Percentiles rank a stretch among this genome's conserved stretches.
phyloP scores from a whole-genome alignment of 164 flowering plant genomes.

The Magnolia changhungtana region DNA sequence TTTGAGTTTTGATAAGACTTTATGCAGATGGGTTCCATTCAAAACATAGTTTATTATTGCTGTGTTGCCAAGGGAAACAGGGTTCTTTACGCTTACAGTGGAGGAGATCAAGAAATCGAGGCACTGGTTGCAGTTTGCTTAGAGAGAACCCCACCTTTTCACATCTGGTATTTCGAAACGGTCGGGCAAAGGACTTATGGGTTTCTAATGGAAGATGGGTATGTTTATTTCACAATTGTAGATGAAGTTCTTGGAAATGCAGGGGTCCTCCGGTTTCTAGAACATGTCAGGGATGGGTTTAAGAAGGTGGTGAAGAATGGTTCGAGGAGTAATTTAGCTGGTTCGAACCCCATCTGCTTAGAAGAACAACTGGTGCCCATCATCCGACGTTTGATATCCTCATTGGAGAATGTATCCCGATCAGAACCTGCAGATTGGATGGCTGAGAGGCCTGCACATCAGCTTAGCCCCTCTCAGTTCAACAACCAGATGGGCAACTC shows the following conservation, averaged over 20 bases:
- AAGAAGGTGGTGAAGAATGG: slow-evolving; percentile 49
- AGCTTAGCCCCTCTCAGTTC: slow-evolving; percentile 22
- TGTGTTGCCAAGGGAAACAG: slow-evolving; percentile 50
- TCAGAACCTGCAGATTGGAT: slow-evolving; percentile 22
- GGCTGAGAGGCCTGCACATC: slow-evolving; percentile 15
- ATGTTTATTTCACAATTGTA: slow-evolving; percentile 57
- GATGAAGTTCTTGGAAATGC: slow-evolving; percentile 50
- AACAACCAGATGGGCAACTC: slow-evolving; percentile 24
- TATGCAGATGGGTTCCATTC: slow-evolving; percentile 40
- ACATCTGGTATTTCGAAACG: slow-evolving; percentile 65
- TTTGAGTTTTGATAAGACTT: not conserved
- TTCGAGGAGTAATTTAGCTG: slow-evolving; percentile 36
- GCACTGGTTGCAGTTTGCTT: slow-evolving; percentile 52
- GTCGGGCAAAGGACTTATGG: slow-evolving; percentile 46
- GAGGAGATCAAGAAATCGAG: slow-evolving; percentile 54
- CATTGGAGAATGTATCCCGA: slow-evolving; percentile 51
- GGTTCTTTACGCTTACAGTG: slow-evolving; percentile 40
- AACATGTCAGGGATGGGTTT: slow-evolving; percentile 62
- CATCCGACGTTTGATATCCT: slow-evolving; percentile 47
- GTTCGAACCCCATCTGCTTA: slow-evolving; percentile 30
- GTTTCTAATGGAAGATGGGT: slow-evolving; percentile 69
- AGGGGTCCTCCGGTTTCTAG: slow-evolving; percentile 46
- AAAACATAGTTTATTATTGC: slow-evolving; percentile 50
- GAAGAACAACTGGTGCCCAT: slow-evolving; percentile 67
- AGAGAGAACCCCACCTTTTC: slow-evolving; percentile 63